phyloP scores from a whole-genome alignment of 495 filamentous ascomycete species.

The Platismatia glauca region DNA sequence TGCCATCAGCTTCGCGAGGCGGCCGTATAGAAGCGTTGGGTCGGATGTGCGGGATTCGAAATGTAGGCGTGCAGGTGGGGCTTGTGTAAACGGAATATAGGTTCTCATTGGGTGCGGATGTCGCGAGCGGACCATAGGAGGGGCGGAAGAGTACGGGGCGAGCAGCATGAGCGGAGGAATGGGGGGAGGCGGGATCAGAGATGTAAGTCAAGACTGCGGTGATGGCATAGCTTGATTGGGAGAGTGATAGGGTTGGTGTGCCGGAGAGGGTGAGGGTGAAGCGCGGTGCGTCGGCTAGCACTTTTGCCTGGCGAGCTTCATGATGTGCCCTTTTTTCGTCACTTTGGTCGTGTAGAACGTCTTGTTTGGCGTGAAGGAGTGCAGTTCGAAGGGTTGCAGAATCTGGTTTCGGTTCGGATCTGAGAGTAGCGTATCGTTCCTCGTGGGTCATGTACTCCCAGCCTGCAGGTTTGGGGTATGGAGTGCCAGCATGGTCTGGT shows the following conservation, averaged over 20 bases:
- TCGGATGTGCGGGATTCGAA: not conserved
- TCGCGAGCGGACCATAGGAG: not conserved
- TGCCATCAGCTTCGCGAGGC: not conserved
- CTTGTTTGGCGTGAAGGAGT: not conserved
- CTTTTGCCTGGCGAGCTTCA: not conserved
- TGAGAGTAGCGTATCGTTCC: not conserved
- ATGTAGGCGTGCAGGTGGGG: not conserved
- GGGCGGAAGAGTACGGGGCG: not conserved
- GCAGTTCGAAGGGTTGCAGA: not conserved
- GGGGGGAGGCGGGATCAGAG: not conserved
- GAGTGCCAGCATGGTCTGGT: not conserved
- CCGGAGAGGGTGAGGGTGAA: not conserved
- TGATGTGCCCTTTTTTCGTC: not conserved
- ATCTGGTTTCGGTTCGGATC: not conserved
- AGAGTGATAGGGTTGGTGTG: not conserved
- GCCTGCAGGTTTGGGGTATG: not conserved
- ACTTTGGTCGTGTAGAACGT: not conserved
- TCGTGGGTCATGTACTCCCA: not conserved
- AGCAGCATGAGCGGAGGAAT: not conserved
- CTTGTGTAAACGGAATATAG: not conserved
- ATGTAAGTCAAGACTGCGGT: not conserved
- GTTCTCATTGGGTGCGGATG: not conserved
- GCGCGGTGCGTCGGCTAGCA: not conserved
- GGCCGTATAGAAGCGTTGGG: not conserved
- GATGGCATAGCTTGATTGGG: not conserved